Conservation (phyloP, 495 filamentous ascomycete species). For the Entonaema liquescens region DNA sequence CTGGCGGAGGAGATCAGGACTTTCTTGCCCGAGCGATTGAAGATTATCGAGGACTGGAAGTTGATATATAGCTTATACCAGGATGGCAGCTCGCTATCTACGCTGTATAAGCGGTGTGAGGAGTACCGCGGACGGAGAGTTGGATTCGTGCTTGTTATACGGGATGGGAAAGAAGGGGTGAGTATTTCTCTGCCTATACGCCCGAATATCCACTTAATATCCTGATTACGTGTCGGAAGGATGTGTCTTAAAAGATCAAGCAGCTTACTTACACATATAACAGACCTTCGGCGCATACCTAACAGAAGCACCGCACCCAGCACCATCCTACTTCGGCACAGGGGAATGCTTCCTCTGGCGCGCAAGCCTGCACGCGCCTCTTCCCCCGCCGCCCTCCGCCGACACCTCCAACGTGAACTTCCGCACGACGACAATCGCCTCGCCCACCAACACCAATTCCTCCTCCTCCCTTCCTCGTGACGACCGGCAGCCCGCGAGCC, state of each 20-base stretch:
- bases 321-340: constrained; percentile 89
- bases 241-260: neutral
- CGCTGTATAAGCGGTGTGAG: constrained; percentile 81
- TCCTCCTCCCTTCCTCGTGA: constrained; percentile 35
- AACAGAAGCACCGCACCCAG: constrained; percentile 81
- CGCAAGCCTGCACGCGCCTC: constrained; percentile 67
- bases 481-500: constrained; percentile 38
- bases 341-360: constrained; percentile 99
- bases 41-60: constrained; percentile 86
- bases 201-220: neutral
- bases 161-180: constrained; percentile 77
- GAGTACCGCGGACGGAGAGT: constrained; percentile 70
- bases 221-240: too few species aligned
- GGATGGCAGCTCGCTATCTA: constrained; percentile 85
- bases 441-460: constrained; percentile 22
- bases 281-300: constrained; percentile 94
- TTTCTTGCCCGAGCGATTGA: constrained; percentile 83
- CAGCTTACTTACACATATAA: neutral
- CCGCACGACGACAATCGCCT: constrained; percentile 72
- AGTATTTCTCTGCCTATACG: constrained; percentile 41
- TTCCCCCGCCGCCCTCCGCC: constrained; percentile 77
- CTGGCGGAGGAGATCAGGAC: constrained; percentile 95
- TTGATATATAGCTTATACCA: constrained; percentile 91
- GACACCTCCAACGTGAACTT: constrained; percentile 73
- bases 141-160: constrained; percentile 87